These are phyloP conservation scores for Tricladium varicosporioides DNA, from an alignment of 2,329 filamentous ascomycete genomes.

Conservation along the genomic window DNA sequence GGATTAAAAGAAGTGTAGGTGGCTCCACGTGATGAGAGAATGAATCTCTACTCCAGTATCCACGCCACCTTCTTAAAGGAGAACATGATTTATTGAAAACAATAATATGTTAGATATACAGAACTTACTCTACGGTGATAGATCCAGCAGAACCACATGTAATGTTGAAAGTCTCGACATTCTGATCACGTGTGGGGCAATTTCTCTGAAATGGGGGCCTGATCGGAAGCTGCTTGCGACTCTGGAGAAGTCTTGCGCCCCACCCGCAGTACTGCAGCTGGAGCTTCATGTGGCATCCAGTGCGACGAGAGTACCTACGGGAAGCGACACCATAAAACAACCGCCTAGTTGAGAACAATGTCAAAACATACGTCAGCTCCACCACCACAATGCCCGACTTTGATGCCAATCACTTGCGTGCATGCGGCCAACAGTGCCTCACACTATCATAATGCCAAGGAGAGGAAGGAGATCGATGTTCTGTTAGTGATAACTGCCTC, in stretches of 20 bases:
- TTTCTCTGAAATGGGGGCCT: background rate
- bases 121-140: slow-evolving; percentile 30
- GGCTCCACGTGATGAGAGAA: background rate
- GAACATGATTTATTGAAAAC: background rate
- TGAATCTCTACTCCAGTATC: background rate
- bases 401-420: background rate
- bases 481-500: too few species aligned
- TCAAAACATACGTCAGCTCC: background rate
- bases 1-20: background rate
- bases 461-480: too few species aligned
- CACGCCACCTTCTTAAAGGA: background rate
- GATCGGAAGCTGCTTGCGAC: background rate
- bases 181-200: slow-evolving; percentile 10
- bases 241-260: background rate
- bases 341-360: background rate
- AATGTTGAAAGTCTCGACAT: slow-evolving; percentile 19
- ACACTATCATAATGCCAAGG: too few species aligned
- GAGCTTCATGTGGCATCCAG: background rate
- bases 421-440: too few species aligned
- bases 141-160: slow-evolving; percentile 28
- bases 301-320: background rate
- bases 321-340: background rate
- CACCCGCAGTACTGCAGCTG: background rate
- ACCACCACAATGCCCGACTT: background rate
- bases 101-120: background rate